phyloP scores from a whole-genome alignment of 169 alveolate genomes.

The Plasmodium gallinaceum region DNA sequence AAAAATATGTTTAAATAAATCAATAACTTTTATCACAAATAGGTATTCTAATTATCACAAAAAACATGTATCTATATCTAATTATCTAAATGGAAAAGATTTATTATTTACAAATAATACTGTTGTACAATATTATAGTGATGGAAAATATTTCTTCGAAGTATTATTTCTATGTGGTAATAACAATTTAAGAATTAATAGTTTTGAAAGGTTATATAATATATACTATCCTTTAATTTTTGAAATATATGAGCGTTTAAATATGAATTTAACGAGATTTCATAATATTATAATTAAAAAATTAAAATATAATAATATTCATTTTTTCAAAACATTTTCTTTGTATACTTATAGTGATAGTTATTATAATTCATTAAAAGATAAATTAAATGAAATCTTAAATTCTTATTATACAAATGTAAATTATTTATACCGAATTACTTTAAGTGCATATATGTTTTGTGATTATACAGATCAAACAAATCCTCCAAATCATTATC shows the following conservation, averaged over 20 bases:
- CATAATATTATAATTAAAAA: constrained; percentile 44
- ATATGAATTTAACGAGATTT: constrained; percentile 25
- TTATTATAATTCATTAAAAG: constrained; percentile 64
- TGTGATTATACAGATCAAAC: constrained; percentile 68
- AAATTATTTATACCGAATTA: constrained; percentile 53
- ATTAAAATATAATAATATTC: background rate
- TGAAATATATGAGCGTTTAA: constrained; percentile 33
- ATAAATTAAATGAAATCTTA: constrained; percentile 49
- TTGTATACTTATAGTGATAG: constrained; percentile 14
- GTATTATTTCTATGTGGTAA: constrained; percentile 64
- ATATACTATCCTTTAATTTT: constrained; percentile 46
- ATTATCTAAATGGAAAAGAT: constrained; percentile 30
- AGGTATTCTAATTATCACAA: background rate
- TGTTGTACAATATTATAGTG: constrained; percentile 71
- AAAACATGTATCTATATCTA: constrained; percentile 23
- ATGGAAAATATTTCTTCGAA: constrained; percentile 67
- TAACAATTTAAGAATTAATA: constrained; percentile 61
- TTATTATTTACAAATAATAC: constrained; percentile 60
- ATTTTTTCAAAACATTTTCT: constrained; percentile 62
- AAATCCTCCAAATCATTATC: constrained; percentile 72
- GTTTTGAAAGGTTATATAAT: constrained; percentile 51
- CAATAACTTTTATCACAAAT: constrained; percentile 22
- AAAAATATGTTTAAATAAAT: constrained; percentile 70
- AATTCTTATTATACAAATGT: constrained; percentile 42
- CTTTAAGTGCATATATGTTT: constrained; percentile 76